Evolutionary conservation across 768 basidiomycete species (phyloP).

Genomic region (Sutorius australiensis): DNA sequence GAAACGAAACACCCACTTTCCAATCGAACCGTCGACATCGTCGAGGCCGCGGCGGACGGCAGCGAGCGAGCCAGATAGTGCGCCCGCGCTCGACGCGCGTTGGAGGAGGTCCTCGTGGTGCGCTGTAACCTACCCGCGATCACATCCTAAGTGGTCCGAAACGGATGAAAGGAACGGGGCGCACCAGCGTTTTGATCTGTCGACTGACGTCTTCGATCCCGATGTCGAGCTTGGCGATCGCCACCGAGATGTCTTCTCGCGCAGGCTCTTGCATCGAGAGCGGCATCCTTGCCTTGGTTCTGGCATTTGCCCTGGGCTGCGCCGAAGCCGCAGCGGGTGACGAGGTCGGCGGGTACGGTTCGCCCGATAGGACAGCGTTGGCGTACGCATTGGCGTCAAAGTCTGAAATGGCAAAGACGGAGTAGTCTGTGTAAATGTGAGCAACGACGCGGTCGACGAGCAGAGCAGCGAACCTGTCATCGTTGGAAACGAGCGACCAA

Average conservation of each 20-base stretch:
- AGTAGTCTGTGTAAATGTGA: slow-evolving; percentile 51
- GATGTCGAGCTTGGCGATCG: slow-evolving; percentile 81
- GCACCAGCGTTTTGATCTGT: slow-evolving; percentile 81
- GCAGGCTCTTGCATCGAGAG: slow-evolving; percentile 46
- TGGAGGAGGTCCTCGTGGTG: slow-evolving; percentile 82
- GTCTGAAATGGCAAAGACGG: slow-evolving; percentile 64
- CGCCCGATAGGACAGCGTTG: slow-evolving; percentile 82
- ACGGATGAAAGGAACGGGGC: slow-evolving; percentile 26
- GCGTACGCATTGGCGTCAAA: slow-evolving; percentile 92
- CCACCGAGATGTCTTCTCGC: slow-evolving; percentile 86
- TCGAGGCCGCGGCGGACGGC: slow-evolving; percentile 66
- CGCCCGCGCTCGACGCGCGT: slow-evolving; percentile 71
- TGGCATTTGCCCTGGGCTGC: too few species aligned
- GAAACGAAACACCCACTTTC: slow-evolving; percentile 52
- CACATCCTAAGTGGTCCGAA: too few species aligned
- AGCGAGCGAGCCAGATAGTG: slow-evolving; percentile 65
- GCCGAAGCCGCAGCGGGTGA: slow-evolving; percentile 1
- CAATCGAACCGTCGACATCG: slow-evolving; percentile 71
- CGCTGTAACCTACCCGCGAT: slow-evolving; percentile 59
- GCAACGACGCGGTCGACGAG: neutral
- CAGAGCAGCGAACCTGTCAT: slow-evolving; percentile 19
- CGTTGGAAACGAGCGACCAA: neutral
- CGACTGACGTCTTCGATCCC: slow-evolving; percentile 90
- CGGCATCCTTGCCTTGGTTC: slow-evolving; percentile 18
- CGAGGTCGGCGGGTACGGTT: slow-evolving; percentile 58